Conservation (phyloP, 106 monocot species). For the Agapanthus africanus region DNA sequence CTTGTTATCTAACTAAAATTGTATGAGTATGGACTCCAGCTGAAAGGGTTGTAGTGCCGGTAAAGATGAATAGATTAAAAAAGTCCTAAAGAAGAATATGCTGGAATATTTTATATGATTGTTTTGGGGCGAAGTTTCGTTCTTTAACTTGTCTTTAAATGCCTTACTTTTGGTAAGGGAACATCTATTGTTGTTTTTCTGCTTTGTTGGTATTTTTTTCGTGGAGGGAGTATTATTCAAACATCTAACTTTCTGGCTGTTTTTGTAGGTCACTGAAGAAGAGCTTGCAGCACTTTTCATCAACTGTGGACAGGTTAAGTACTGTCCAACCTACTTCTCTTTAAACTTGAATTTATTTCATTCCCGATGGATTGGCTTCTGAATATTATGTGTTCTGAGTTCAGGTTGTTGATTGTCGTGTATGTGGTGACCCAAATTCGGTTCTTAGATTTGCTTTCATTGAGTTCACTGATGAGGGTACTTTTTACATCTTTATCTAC, state of each 20-base stretch:
- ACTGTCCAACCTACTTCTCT: not conserved
- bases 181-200: not conserved
- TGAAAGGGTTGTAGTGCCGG: not conserved
- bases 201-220: not conserved
- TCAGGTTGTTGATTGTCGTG: conserved; percentile 42
- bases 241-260: not conserved
- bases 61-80: not conserved
- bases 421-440: conserved; percentile 49
- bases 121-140: not conserved
- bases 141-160: not conserved
- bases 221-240: not conserved
- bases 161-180: not conserved
- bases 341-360: not conserved
- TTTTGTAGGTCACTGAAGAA: conserved; percentile 46
- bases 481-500: conserved; percentile 5
- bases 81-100: no score
- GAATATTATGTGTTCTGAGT: conserved; percentile 2
- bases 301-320: conserved; percentile 33
- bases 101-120: not conserved
- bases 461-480: conserved; percentile 43
- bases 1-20: no score
- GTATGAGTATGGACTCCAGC: no score
- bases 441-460: conserved; percentile 51
- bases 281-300: conserved; percentile 39
- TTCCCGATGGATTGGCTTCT: not conserved